Conservation (phyloP, 768 basidiomycete genomes). For the Dioszegia crocea region DNA sequence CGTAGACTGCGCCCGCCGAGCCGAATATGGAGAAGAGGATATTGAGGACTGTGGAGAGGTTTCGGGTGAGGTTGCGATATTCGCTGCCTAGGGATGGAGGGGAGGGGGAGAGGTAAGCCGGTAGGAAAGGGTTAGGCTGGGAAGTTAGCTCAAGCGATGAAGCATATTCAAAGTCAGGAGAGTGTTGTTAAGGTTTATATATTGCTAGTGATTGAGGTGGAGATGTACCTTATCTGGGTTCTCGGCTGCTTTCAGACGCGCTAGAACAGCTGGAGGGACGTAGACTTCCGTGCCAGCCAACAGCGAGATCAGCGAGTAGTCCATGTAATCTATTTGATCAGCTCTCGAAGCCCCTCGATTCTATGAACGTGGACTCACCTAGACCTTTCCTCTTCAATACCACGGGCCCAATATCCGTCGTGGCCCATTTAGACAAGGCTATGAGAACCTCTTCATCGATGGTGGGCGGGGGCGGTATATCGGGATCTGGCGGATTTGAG, state of each 20-base stretch:
- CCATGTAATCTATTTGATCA: constrained; percentile 20
- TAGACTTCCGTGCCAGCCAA: constrained; percentile 38
- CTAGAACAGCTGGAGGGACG: constrained; percentile 22
- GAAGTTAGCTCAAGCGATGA: too few species aligned
- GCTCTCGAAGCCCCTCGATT: too few species aligned
- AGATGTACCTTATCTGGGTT: constrained; percentile 24
- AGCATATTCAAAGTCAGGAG: too few species aligned
- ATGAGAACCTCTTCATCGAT: constrained; percentile 20
- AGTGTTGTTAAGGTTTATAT: too few species aligned
- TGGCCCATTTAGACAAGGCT: constrained; percentile 26
- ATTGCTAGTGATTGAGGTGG: neutral
- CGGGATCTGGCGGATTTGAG: neutral
- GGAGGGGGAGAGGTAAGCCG: constrained; percentile 27
- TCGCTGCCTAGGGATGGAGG: constrained; percentile 24
- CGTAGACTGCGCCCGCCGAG: constrained; percentile 32
- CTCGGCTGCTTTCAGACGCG: constrained; percentile 14
- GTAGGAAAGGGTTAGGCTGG: constrained; percentile 31
- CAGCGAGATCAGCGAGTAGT: constrained; percentile 25
- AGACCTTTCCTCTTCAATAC: constrained; percentile 6
- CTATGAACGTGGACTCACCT: constrained; percentile 1
- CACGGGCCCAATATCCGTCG: constrained; percentile 4
- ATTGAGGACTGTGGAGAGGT: constrained; percentile 34
- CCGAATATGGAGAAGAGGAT: constrained; percentile 43
- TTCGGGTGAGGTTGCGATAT: constrained; percentile 22
- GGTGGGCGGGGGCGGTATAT: constrained; percentile 8